Evolutionary conservation across 1,284 basidiomycete species (phyloP).

Genomic region (Gomphus sp.): DNA sequence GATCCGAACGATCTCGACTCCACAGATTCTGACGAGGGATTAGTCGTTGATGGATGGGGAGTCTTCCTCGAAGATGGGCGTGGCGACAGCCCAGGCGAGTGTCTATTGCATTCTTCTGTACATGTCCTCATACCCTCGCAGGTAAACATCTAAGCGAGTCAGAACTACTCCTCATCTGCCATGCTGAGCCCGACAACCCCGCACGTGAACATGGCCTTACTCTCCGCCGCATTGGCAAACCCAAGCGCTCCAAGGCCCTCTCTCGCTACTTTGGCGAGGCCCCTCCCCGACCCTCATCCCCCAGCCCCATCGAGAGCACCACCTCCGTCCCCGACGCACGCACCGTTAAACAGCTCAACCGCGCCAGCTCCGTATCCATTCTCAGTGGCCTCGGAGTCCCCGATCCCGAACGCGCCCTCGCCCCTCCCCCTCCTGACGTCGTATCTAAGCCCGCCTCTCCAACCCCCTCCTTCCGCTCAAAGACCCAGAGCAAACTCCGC

Average conservation of each 20-base stretch:
- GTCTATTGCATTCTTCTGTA: slow-evolving; percentile 4
- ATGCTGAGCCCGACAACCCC: slow-evolving; percentile 72
- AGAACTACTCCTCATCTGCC: slow-evolving; percentile 80
- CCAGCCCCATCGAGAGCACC: slow-evolving; percentile 34
- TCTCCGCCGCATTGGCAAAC: slow-evolving; percentile 41
- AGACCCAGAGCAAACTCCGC: slow-evolving; percentile 51
- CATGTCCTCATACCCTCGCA: slow-evolving; percentile 19
- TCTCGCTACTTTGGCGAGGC: slow-evolving; percentile 51
- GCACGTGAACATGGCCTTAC: slow-evolving; percentile 78
- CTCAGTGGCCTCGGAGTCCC: slow-evolving; percentile 86
- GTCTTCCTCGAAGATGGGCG: slow-evolving; percentile 60
- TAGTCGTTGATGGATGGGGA: slow-evolving; percentile 84
- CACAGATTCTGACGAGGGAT: slow-evolving; percentile 40
- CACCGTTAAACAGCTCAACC: slow-evolving; percentile 61
- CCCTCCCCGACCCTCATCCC: slow-evolving; percentile 23
- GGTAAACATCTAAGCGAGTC: slow-evolving; percentile 73
- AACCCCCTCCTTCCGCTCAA: slow-evolving; percentile 21
- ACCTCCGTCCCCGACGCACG: slow-evolving; percentile 16
- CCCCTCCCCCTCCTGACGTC: slow-evolving; percentile 34
- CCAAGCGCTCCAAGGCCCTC: slow-evolving; percentile 37
- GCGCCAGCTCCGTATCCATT: slow-evolving; percentile 90
- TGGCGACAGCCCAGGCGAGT: slow-evolving; percentile 47
- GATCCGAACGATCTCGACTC: slow-evolving; percentile 13
- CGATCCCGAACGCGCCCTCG: slow-evolving; percentile 55
- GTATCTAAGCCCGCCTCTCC: slow-evolving; percentile 16